Base-by-base conservation (phyloP, 768 basidiomycete genomes). In the Royoungia palumana region DNA sequence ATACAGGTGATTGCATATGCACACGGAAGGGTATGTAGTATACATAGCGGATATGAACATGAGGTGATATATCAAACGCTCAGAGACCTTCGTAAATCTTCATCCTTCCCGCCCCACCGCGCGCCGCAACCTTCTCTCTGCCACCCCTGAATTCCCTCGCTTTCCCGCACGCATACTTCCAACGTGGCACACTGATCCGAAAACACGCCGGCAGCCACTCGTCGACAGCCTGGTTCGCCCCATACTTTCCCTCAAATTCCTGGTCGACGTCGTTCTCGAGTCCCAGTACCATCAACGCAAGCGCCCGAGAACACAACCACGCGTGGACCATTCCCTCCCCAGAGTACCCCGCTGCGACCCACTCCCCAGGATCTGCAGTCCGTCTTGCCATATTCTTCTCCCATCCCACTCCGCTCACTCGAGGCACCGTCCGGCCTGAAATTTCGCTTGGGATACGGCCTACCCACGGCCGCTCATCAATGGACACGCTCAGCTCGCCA, bases 261-360 rank as follows among this genome's bases (percentile, higher is more conserved):
- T 57, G 21, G 11, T 27, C 44, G 40, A 20, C 41, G 13, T 32
- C 38, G 0, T 54, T 37, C 20, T 75, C 74, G 13, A 65, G 57
- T 3, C 70, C 76, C 5, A 82, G 64, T 5, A 89, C 68, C 83
- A 85, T 84, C 44, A 69, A 55, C 11, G 81, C 84, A 17, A 85
- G 62, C 8, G 79, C 81, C 47, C 75, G 73, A 5, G 80, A 77
- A 47, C 80, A 74, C 62, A 82, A 60, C 83, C 84, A 86, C 0
- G 81, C 83, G 53, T 85, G 78, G 4, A 78, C 78, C 85, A 87
- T 86, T 2, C 86, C 86, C 54, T 89, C 86, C 1, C 86, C 86
- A 0, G 76, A 73, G 59, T 82, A 88, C 5, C 84, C 86, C 12
- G 82, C 85, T 14, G 80, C 71, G 14, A 87, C 74, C 87, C 86